Evolutionary conservation across 805 yeast genomes (phyloP), one percentile per base, ranked within the genome.

Genomic region (Lipomyces mesembrius): DNA sequence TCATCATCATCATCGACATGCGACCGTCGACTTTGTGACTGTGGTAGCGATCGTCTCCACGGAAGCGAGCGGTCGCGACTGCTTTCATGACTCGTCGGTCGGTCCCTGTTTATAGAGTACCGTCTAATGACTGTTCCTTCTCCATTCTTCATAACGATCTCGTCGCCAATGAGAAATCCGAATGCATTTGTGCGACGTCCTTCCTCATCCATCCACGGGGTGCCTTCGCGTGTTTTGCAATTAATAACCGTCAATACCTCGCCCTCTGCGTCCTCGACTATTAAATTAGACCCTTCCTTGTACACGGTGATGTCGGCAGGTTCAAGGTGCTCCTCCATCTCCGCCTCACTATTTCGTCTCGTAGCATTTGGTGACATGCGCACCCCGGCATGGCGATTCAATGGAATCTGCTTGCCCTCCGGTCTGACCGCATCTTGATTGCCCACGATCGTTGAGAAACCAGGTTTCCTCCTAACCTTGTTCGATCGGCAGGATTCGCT

Each of bases 71-170:
- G 83, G 56, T 82, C 76, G n/a, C 65, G 56, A 29, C 64, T 29
- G 43, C 60, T 57, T 29, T 54, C 62, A 11, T 32, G 35, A 32
- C 64, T 61, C 1, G 56, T 60, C 57, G 58, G 69, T 3, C 54
- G 65, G 71, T 87, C 91, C 3, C 85, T 83, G 73, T 88, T 90
- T 61, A 93, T 87, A 73, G 81, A 84, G 78, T 92, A 94, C 61
- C 97, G 83, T 74, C 97, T 87, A 58, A 95, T 81, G 64, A 95
- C 86, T 73, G 94, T 98, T 70, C 98, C 99, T 11, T 93, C 97
- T 57, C 86, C 90, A 74, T 92, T 90, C 77, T 95, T 98, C 65
- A 95, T 88, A 66, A 92, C 83, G 62, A 95, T 84, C 66, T 87
- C 82, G 73, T 91, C 87, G 75, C 88, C 95, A 53, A 91, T 82